A percentile compares a stretch with the other conserved stretches of the same genome.
phyloP scores from a whole-genome alignment of 1,284 basidiomycete genomes.

The Boletus smithii region DNA sequence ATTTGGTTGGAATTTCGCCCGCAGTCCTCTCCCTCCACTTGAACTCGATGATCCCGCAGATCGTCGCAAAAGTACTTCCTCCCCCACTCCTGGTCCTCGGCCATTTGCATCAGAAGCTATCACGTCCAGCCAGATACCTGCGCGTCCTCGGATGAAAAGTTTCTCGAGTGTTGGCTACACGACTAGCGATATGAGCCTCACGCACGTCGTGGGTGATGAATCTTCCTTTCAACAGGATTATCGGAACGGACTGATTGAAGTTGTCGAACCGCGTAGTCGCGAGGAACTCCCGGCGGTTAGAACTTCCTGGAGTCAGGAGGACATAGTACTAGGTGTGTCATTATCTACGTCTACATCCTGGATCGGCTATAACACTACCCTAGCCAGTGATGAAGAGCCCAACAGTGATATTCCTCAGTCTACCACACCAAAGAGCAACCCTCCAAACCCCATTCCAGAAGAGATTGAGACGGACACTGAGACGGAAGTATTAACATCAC shows the following conservation, averaged over 20 bases:
- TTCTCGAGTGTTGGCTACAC: slow-evolving; percentile 15
- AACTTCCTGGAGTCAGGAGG: slow-evolving; percentile 27
- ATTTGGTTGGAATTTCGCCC: slow-evolving; percentile 44
- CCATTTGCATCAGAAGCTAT: slow-evolving; percentile 26
- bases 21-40: slow-evolving; percentile 38
- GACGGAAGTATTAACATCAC: slow-evolving; percentile 27
- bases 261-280: slow-evolving; percentile 26
- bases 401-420: slow-evolving; percentile 20
- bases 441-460: slow-evolving; percentile 11
- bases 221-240: slow-evolving; percentile 22
- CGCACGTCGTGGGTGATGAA: slow-evolving; percentile 23
- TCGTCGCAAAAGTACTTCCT: slow-evolving; percentile 19
- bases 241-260: slow-evolving; percentile 34
- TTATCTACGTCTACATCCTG: background rate
- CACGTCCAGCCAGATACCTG: slow-evolving; percentile 44
- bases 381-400: slow-evolving; percentile 42
- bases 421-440: slow-evolving; percentile 27
- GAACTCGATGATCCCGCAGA: slow-evolving; percentile 38
- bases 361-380: slow-evolving; percentile 7
- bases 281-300: slow-evolving; percentile 27
- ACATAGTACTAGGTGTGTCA: slow-evolving; percentile 36
- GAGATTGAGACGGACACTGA: slow-evolving; percentile 29
- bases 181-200: slow-evolving; percentile 31
- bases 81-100: slow-evolving; percentile 25
- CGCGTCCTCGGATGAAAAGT: slow-evolving; percentile 36